A percentile compares a stretch with the other conserved stretches of the same genome.
phyloP scores from a whole-genome alignment of 768 basidiomycete genomes.

The Daedaleopsis sinensis region DNA sequence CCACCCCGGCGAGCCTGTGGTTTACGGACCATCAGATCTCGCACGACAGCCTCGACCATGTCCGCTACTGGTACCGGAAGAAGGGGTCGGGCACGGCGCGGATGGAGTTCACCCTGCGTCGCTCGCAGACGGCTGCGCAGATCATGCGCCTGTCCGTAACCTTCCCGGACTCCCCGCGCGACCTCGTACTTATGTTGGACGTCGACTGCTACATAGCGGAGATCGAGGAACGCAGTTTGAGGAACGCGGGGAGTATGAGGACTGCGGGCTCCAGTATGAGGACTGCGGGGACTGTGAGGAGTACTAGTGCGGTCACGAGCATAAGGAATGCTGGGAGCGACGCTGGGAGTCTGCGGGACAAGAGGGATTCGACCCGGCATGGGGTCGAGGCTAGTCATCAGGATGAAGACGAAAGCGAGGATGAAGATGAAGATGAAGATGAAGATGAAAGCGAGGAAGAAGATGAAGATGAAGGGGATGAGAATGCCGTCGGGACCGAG shows the following conservation, averaged over 20 bases:
- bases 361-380: too few species aligned
- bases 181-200: background rate
- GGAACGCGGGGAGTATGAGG: background rate
- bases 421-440: too few species aligned
- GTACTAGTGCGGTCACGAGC: too few species aligned
- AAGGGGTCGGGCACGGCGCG: background rate
- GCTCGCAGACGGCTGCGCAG: background rate
- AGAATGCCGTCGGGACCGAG: too few species aligned
- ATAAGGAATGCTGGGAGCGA: too few species aligned
- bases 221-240: background rate
- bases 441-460: too few species aligned
- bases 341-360: too few species aligned
- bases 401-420: too few species aligned
- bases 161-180: background rate
- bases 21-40: background rate
- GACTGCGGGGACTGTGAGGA: background rate
- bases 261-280: background rate
- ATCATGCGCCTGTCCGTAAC: background rate
- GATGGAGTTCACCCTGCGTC: background rate
- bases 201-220: background rate
- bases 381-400: too few species aligned
- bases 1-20: background rate
- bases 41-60: background rate
- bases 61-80: background rate
- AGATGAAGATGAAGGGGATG: too few species aligned